phyloP scores from a whole-genome alignment of 495 filamentous ascomycete genomes.

The Lentithecium fluviatile region DNA sequence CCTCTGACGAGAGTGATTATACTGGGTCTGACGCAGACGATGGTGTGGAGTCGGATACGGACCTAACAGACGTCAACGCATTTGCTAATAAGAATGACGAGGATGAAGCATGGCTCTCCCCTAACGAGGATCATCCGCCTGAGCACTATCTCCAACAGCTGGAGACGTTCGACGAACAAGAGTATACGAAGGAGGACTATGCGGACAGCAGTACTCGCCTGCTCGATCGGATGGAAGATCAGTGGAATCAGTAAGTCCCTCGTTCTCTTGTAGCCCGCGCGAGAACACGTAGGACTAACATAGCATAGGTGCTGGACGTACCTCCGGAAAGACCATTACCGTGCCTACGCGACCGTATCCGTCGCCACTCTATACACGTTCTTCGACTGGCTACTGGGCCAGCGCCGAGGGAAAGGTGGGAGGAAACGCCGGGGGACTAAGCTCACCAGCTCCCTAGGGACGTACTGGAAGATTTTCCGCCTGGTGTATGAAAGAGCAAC shows the following conservation, averaged over 20 bases:
- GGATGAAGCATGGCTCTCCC: no score
- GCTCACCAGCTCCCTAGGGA: constrained; percentile 2
- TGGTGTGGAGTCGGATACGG: background rate
- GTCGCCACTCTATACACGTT: background rate
- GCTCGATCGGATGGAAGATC: constrained; percentile 1
- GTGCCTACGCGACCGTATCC: background rate
- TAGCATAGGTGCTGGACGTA: no score
- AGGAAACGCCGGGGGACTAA: constrained; percentile 2
- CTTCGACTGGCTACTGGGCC: constrained; percentile 4
- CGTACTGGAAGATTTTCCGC: constrained; percentile 13
- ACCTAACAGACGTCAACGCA: no score
- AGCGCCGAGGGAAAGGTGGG: background rate
- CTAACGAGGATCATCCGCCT: no score
- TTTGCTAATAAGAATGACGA: no score
- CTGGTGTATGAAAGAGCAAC: constrained; percentile 6
- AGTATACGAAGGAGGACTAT: constrained; percentile 18
- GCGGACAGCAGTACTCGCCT: constrained; percentile 22
- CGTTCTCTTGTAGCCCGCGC: no score
- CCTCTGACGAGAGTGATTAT: constrained; percentile 7
- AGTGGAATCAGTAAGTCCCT: no score
- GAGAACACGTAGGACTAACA: no score
- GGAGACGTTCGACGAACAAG: constrained; percentile 11
- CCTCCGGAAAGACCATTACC: no score
- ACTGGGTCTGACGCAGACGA: background rate
- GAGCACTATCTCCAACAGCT: no score